These are phyloP conservation scores for Dillenia turbinata DNA, from an alignment of 164 flowering plant species.

Conservation along the genomic window DNA sequence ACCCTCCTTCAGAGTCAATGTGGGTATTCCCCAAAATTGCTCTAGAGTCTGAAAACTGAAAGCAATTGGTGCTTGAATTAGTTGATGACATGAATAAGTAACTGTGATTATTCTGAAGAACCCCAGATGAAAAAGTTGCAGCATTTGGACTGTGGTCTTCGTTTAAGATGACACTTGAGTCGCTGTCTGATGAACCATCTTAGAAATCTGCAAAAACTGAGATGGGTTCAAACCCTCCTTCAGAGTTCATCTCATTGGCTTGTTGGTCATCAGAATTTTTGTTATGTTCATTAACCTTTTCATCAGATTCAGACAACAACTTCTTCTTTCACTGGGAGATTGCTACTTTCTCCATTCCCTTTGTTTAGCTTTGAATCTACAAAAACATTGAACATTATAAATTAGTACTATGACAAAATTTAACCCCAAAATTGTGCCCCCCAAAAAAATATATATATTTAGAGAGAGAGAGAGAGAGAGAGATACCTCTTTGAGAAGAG, in stretches of 20 bases:
- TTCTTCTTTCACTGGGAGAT: conserved; percentile 39
- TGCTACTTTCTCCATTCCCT: conserved; percentile 37
- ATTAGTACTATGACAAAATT: background rate
- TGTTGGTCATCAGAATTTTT: conserved; percentile 12
- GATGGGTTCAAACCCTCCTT: conserved; percentile 4
- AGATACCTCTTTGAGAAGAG: conserved; percentile 63
- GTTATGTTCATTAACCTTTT: conserved; percentile 16
- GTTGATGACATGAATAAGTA: conserved; percentile 11
- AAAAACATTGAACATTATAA: background rate
- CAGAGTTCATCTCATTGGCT: background rate
- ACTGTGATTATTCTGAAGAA: conserved; percentile 17
- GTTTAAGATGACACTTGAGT: conserved; percentile 85
- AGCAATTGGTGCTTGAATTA: conserved; percentile 26
- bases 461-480: background rate
- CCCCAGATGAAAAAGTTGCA: conserved; percentile 33
- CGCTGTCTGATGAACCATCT: conserved; percentile 82
- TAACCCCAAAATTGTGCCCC: too few species aligned
- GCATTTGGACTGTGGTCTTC: conserved; percentile 59
- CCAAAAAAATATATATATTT: too few species aligned
- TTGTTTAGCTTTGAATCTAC: conserved; percentile 62
- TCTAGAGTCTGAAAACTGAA: conserved; percentile 29
- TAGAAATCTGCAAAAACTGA: conserved; percentile 38
- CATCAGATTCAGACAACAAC: conserved; percentile 28
- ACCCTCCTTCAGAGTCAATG: conserved; percentile 35
- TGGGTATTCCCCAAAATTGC: conserved; percentile 15